Evolutionary conservation across 2,329 filamentous ascomycete genomes (phyloP).

Genomic region (Beauveria pseudobassiana): DNA sequence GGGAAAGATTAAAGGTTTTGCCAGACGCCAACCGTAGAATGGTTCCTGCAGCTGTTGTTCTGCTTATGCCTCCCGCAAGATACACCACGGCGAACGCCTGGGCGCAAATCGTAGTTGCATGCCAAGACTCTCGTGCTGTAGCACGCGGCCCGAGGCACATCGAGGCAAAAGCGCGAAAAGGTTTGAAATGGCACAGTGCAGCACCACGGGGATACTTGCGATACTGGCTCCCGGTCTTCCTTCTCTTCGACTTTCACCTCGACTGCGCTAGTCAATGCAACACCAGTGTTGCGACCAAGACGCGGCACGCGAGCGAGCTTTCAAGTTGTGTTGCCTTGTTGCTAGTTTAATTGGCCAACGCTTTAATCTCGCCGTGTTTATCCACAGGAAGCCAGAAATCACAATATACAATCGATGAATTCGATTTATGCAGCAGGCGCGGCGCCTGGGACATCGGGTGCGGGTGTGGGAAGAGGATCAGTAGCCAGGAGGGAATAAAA

Average conservation of each 20-base stretch:
- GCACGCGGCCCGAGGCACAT: neutral
- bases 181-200: neutral
- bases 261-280: neutral
- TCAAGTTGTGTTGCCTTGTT: neutral
- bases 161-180: neutral
- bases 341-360: conserved; percentile 12
- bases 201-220: neutral
- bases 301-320: conserved; percentile 1
- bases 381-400: conserved; percentile 8
- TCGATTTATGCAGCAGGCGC: conserved; percentile 7
- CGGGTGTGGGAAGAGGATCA: conserved; percentile 1
- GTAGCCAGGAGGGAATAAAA: conserved; percentile 4
- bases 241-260: neutral
- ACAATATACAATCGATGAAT: conserved; percentile 13
- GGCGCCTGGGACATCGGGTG: neutral
- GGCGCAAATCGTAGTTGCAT: neutral
- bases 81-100: neutral
- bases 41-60: neutral
- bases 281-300: neutral
- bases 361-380: conserved; percentile 10
- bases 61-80: neutral
- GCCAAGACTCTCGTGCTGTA: neutral
- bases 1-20: neutral
- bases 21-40: neutral
- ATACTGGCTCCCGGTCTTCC: neutral